These are phyloP conservation scores for Arthrinium phaeospermum DNA, from an alignment of 2,329 filamentous ascomycete species.

Conservation along the genomic window DNA sequence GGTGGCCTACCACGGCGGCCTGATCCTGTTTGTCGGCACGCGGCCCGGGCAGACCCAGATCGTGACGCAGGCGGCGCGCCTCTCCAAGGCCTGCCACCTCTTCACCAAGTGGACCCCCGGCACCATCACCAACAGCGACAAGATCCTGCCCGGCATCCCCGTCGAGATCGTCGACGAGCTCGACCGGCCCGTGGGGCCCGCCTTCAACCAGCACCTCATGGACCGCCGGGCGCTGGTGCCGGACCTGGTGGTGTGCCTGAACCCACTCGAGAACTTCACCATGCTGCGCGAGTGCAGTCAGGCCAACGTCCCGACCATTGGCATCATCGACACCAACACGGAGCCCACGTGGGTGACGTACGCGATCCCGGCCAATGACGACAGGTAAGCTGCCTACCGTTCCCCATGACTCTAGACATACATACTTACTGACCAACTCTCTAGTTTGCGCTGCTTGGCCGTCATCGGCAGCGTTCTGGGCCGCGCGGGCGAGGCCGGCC, in stretches of 20 bases:
- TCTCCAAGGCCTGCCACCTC: constrained; percentile 82
- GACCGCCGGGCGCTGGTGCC: constrained; percentile 74
- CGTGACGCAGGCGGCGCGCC: constrained; percentile 79
- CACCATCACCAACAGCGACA: constrained; percentile 88
- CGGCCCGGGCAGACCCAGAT: constrained; percentile 79
- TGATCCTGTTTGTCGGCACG: constrained; percentile 91
- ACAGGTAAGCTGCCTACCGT: constrained; percentile 63
- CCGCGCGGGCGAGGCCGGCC: constrained; percentile 80
- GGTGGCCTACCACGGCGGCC: constrained; percentile 79
- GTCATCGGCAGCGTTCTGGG: constrained; percentile 87
- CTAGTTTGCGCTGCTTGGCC: constrained; percentile 78
- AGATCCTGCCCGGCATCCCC: constrained; percentile 75
- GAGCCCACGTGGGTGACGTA: constrained; percentile 96
- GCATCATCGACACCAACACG: constrained; percentile 90
- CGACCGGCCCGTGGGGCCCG: constrained; percentile 61
- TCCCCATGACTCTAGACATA: neutral
- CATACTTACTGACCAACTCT: constrained; percentile 31
- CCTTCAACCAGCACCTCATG: constrained; percentile 69
- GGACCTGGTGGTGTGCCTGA: constrained; percentile 90
- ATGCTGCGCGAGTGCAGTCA: constrained; percentile 89
- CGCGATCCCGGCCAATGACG: constrained; percentile 94
- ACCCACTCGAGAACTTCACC: constrained; percentile 90
- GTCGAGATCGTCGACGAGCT: constrained; percentile 79
- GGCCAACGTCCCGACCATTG: constrained; percentile 90
- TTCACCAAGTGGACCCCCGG: constrained; percentile 95